phyloP scores from a whole-genome alignment of 2,329 filamentous ascomycete genomes.

The Fusarium miscanthi region DNA sequence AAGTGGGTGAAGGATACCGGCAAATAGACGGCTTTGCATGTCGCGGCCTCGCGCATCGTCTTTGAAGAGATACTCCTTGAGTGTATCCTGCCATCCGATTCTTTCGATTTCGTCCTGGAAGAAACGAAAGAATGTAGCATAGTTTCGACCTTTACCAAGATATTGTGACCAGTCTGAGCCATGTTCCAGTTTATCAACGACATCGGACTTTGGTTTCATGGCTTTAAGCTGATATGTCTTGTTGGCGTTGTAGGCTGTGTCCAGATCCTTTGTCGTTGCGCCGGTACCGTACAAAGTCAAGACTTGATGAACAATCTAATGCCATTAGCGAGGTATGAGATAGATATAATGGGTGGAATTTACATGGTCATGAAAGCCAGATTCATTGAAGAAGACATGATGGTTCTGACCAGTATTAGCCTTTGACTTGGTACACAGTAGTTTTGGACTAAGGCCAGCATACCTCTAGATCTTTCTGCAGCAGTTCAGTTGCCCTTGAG shows the following conservation, averaged over 20 bases:
- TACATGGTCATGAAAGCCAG: slow-evolving; percentile 85
- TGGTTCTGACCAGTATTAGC: slow-evolving; percentile 53
- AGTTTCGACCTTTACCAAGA: slow-evolving; percentile 71
- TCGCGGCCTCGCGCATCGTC: slow-evolving; percentile 73
- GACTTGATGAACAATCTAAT: slow-evolving; percentile 75
- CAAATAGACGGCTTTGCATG: slow-evolving; percentile 75
- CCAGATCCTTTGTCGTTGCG: slow-evolving; percentile 69
- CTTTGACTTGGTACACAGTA: not conserved
- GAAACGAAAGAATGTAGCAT: slow-evolving; percentile 79
- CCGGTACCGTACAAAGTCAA: slow-evolving; percentile 82
- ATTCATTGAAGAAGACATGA: slow-evolving; percentile 83
- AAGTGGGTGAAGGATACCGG: slow-evolving; percentile 68
- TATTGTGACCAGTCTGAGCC: slow-evolving; percentile 66
- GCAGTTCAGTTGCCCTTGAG: slow-evolving; percentile 69
- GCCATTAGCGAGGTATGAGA: not conserved
- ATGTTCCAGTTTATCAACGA: slow-evolving; percentile 64
- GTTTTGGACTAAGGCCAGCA: not conserved
- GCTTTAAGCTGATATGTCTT: slow-evolving; percentile 71
- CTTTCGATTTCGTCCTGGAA: slow-evolving; percentile 78
- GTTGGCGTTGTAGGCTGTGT: slow-evolving; percentile 73
- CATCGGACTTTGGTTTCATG: slow-evolving; percentile 57
- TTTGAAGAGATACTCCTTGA: slow-evolving; percentile 76
- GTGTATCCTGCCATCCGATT: slow-evolving; percentile 67
- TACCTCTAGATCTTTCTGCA: slow-evolving; percentile 80
- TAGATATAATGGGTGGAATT: not conserved